These are phyloP conservation scores for Penicillium sp. DNA, from an alignment of 2,329 filamentous ascomycete genomes.

Conservation along the genomic window DNA sequence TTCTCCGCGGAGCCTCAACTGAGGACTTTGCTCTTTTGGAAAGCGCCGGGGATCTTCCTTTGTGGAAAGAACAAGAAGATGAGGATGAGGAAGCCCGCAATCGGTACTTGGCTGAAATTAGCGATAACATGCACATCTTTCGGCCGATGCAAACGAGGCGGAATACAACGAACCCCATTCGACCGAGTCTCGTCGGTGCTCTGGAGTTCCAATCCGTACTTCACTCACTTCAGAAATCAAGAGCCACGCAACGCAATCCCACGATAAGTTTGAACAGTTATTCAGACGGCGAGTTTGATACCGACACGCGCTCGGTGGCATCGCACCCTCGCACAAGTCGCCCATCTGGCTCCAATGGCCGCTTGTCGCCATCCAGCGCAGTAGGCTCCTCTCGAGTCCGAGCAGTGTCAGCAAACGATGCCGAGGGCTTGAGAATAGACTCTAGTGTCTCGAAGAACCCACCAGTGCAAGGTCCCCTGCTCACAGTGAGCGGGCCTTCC, in stretches of 20 bases:
- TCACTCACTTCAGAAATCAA: constrained; percentile 77
- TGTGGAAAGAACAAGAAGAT: constrained; percentile 50
- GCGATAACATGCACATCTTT: constrained; percentile 86
- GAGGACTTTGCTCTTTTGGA: constrained; percentile 64
- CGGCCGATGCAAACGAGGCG: constrained; percentile 62
- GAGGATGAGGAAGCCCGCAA: constrained; percentile 55
- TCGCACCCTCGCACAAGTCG: constrained; percentile 44
- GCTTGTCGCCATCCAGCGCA: constrained; percentile 25
- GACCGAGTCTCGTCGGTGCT: constrained; percentile 87
- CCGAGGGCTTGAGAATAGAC: constrained; percentile 47
- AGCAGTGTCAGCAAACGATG: constrained; percentile 60
- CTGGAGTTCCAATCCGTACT: constrained; percentile 90
- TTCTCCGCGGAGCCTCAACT: constrained; percentile 49
- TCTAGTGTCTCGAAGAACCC: constrained; percentile 30
- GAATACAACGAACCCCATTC: constrained; percentile 75
- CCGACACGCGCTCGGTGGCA: constrained; percentile 46
- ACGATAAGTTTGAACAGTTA: constrained; percentile 67
- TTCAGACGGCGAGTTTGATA: constrained; percentile 58
- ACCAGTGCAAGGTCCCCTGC: constrained; percentile 27
- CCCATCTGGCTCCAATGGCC: constrained; percentile 20
- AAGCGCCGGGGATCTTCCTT: constrained; percentile 44
- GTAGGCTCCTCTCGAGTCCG: constrained; percentile 38
- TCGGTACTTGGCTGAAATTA: constrained; percentile 71
- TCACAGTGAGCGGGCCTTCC: constrained; percentile 43
- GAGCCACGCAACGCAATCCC: constrained; percentile 64